Evolutionary conservation across 495 filamentous ascomycete genomes (phyloP).

Genomic region (Neurospora cerealis): DNA sequence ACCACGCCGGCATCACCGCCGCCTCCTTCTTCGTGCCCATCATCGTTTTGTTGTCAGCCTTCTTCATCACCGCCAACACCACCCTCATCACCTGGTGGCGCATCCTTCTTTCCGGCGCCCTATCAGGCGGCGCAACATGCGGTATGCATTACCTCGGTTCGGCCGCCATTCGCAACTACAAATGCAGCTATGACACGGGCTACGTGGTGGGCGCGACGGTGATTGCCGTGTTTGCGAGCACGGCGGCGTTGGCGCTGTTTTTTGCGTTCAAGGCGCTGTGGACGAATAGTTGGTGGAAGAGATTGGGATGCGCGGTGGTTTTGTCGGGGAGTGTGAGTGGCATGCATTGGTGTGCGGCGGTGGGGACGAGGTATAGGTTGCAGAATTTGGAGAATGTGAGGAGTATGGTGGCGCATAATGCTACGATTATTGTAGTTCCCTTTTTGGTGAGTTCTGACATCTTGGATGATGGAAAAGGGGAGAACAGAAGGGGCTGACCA

Average conservation of each 20-base stretch:
- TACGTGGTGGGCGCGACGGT: conserved; percentile 60
- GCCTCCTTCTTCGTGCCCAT: conserved; percentile 77
- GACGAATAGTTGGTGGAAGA: conserved; percentile 70
- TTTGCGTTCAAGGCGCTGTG: conserved; percentile 68
- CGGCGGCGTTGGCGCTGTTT: conserved; percentile 59
- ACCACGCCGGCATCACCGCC: conserved; percentile 61
- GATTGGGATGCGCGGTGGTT: conserved; percentile 52
- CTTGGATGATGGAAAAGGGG: too few relatives aligned
- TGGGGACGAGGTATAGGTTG: conserved; percentile 57
- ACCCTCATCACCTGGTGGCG: conserved; percentile 46
- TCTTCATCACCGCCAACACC: conserved; percentile 52
- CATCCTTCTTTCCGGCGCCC: conserved; percentile 49
- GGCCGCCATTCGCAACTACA: conserved; percentile 71
- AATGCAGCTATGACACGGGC: conserved; percentile 41
- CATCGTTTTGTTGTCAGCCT: conserved; percentile 59
- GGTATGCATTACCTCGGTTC: conserved; percentile 91
- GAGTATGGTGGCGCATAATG: conserved; percentile 37
- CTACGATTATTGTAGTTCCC: conserved; percentile 52
- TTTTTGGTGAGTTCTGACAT: conserved; percentile 57
- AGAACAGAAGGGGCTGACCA: too few relatives aligned
- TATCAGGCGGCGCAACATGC: conserved; percentile 64
- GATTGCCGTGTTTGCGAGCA: conserved; percentile 63
- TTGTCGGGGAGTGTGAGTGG: conserved; percentile 68
- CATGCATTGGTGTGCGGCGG: conserved; percentile 80
- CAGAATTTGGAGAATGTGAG: conserved; percentile 24